Base-by-base conservation (phyloP, 2,329 filamentous ascomycete species). In the Clonostachys chloroleuca region DNA sequence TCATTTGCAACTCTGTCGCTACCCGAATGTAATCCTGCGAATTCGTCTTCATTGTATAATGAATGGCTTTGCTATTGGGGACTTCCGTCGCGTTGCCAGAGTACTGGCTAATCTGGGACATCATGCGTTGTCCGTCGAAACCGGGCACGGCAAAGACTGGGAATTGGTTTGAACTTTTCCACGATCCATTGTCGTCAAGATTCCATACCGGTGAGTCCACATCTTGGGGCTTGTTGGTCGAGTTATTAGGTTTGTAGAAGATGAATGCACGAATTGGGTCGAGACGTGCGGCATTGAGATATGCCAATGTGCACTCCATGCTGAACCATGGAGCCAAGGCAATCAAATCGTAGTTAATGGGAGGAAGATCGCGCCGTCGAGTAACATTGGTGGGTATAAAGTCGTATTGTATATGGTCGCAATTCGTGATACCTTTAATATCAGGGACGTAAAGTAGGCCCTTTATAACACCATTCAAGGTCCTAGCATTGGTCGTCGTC, bases 251-350 rank as follows among this genome's bases (percentile, higher is more conserved):
- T 34, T 70, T 72, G 61, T 84, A 87, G 54, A 86, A 84, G 37
- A 87, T 69, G 58, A 87, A 79, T 18, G 72, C 83, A 40, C 81
- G 77, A 10, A 86, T 74, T 20, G 80, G 76, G 54, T 84, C 80
- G 47, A 66, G 57, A 34, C 73, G 70, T n/a, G 80, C 77, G 17
- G 80, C 74, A 16, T 75, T 67, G 42, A 97, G 75, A 61, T 90
- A 96, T 41, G 85, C 78, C 47, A 76, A 67, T 12, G 89, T 87
- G 61, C 92, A 99, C 24, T 81, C 70, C 8, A 77, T 70, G 51
- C 78, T 87, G 56, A 90, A 82, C 92, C 92, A 97, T 30, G 92
- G 92, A 20, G 89, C 92, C 46, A 96, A 70, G 30, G 87, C 92
- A 56, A 96, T 81, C 45, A 91, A 73, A 47, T 86, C 83, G 63